Percentiles rank a stretch among this genome's conserved stretches.
Evolutionary conservation across 352 stramenopile species (phyloP).

Genomic region (Phytopythium delawarense): DNA sequence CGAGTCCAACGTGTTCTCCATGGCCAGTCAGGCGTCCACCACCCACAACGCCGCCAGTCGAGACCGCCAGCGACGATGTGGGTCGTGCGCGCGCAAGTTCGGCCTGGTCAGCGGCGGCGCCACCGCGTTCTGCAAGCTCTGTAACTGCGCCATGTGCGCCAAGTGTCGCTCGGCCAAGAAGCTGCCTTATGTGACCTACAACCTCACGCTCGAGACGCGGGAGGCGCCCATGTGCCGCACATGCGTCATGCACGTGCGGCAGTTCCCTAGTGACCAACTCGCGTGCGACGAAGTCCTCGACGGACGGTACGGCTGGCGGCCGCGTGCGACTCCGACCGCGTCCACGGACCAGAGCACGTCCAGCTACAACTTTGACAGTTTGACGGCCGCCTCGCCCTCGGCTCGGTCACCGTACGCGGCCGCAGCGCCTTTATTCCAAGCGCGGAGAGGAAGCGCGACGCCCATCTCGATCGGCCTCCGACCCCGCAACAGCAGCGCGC

Average conservation of each 20-base stretch:
- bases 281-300: slow-evolving; percentile 24
- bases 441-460: not conserved
- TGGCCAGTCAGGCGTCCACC: not conserved
- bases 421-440: not conserved
- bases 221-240: slow-evolving; percentile 29
- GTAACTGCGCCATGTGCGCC: slow-evolving; percentile 31
- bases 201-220: slow-evolving; percentile 23
- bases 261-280: slow-evolving; percentile 18
- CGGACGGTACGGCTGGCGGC: slow-evolving; percentile 12
- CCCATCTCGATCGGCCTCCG: not conserved
- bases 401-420: slow-evolving; percentile 2
- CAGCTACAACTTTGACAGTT: not conserved
- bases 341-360: not conserved
- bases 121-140: slow-evolving; percentile 26
- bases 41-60: not conserved
- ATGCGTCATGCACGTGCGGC: slow-evolving; percentile 24
- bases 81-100: slow-evolving; percentile 27
- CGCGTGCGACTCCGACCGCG: not conserved
- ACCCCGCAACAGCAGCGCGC: not conserved
- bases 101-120: slow-evolving; percentile 20
- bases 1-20: not conserved
- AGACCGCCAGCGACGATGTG: slow-evolving; percentile 17
- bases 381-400: slow-evolving; percentile 1
- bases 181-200: slow-evolving; percentile 23
- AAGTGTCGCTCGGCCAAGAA: slow-evolving; percentile 35